phyloP scores from a whole-genome alignment of 2,329 filamentous ascomycete genomes.

The Teratosphaeria nubilosa region DNA sequence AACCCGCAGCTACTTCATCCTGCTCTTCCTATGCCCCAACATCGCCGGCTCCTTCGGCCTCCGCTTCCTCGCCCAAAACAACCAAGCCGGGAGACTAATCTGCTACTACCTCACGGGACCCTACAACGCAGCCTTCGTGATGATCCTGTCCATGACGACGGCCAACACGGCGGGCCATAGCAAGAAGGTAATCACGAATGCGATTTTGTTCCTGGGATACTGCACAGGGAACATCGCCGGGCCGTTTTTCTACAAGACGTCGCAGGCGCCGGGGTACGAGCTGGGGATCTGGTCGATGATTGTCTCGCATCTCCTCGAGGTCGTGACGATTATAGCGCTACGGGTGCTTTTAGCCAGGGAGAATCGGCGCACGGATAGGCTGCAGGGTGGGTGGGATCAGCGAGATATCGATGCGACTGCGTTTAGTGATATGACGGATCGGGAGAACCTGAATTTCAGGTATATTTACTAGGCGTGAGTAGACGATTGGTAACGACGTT shows the following conservation, averaged over 20 bases:
- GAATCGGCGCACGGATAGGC: slow-evolving; percentile 40
- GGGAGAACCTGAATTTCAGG: slow-evolving; percentile 14
- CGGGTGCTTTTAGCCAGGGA: slow-evolving; percentile 39
- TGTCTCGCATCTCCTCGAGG: slow-evolving; percentile 44
- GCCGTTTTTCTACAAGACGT: slow-evolving; percentile 51
- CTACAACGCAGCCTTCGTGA: slow-evolving; percentile 44
- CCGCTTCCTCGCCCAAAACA: slow-evolving; percentile 41
- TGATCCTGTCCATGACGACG: slow-evolving; percentile 40
- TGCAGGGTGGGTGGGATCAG: slow-evolving; percentile 40
- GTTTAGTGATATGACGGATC: slow-evolving; percentile 44
- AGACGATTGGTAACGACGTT: no score
- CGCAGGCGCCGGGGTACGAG: slow-evolving; percentile 42
- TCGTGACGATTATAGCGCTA: slow-evolving; percentile 35
- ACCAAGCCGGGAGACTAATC: slow-evolving; percentile 45
- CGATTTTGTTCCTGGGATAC: slow-evolving; percentile 43
- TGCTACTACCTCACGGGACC: slow-evolving; percentile 49
- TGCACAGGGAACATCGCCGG: slow-evolving; percentile 47
- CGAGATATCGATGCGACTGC: slow-evolving; percentile 41
- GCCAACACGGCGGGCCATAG: slow-evolving; percentile 47
- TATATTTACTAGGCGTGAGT: slow-evolving; percentile 19
- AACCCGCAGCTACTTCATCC: slow-evolving; percentile 37
- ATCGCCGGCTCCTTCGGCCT: slow-evolving; percentile 50
- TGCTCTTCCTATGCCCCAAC: slow-evolving; percentile 49
- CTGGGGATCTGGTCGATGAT: slow-evolving; percentile 50
- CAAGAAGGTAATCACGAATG: slow-evolving; percentile 56